A percentile compares a stretch with the other conserved stretches of the same genome.
Conservation (phyloP, 768 basidiomycete species). For the Naganishia kalamii region DNA sequence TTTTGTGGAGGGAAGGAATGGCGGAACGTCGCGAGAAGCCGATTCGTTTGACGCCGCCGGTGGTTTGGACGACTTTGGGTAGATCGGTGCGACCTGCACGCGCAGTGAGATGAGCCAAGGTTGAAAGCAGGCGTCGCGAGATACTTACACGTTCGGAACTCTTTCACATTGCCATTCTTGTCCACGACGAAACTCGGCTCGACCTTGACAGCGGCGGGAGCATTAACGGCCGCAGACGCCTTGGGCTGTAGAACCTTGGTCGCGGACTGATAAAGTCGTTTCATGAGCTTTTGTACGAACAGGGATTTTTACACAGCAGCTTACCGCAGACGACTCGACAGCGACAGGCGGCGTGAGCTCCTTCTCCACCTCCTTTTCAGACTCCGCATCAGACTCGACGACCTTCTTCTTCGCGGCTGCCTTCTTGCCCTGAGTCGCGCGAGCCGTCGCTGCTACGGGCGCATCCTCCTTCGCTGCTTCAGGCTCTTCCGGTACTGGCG, state of each 20-base stretch:
- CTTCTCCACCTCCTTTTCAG: neutral
- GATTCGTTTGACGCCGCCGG: constrained; percentile 24
- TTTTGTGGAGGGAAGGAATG: constrained; percentile 24
- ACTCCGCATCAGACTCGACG: too few species aligned
- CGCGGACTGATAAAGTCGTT: neutral
- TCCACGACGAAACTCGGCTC: constrained; percentile 23
- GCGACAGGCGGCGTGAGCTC: neutral
- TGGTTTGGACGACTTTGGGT: constrained; percentile 20
- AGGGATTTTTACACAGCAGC: neutral
- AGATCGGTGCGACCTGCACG: constrained; percentile 21
- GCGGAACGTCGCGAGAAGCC: constrained; percentile 20
- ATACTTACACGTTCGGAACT: constrained; percentile 22
- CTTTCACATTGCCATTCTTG: constrained; percentile 23
- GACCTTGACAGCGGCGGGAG: neutral
- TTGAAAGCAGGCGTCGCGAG: neutral
- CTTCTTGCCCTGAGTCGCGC: neutral
- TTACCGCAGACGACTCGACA: neutral
- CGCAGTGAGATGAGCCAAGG: neutral
- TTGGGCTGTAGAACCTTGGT: constrained; percentile 1
- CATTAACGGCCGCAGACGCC: neutral
- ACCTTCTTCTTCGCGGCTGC: neutral
- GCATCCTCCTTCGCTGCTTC: too few species aligned
- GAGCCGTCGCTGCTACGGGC: neutral
- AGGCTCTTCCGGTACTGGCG: too few species aligned
- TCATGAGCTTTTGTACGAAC: neutral